Conservation (phyloP, 805 yeast genomes). For the Sungouiozyma ichnusensis region DNA sequence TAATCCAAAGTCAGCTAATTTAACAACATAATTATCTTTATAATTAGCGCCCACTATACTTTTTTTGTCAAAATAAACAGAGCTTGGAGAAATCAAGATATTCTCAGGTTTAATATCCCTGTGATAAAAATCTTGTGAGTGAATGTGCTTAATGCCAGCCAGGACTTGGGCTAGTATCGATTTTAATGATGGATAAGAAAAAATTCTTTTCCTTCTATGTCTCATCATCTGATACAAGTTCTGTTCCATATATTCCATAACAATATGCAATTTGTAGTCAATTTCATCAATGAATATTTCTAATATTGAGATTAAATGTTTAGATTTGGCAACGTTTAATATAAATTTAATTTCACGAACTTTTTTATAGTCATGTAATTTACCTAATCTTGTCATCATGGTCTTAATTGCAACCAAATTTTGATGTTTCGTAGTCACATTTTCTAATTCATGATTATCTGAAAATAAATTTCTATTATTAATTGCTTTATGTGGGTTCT, state of each 20-base stretch:
- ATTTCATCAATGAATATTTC: constrained; percentile 68
- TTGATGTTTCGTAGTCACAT: constrained; percentile 25
- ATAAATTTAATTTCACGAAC: constrained; percentile 64
- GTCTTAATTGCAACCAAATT: constrained; percentile 71
- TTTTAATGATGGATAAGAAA: constrained; percentile 49
- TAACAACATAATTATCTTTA: constrained; percentile 44
- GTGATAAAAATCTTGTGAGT: constrained; percentile 49
- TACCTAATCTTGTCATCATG: constrained; percentile 46
- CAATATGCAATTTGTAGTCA: constrained; percentile 56
- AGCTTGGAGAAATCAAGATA: constrained; percentile 56
- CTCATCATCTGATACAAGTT: constrained; percentile 70
- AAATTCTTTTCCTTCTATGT: constrained; percentile 41
- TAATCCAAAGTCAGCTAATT: constrained; percentile 72
- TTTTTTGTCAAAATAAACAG: constrained; percentile 38
- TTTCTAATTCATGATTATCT: constrained; percentile 17
- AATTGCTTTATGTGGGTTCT: constrained; percentile 3
- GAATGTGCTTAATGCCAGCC: constrained; percentile 76
- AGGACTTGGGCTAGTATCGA: constrained; percentile 64
- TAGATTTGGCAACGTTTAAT: constrained; percentile 57
- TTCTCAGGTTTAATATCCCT: constrained; percentile 94
- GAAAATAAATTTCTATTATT: constrained; percentile 42
- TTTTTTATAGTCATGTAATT: constrained; percentile 44
- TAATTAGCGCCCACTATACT: constrained; percentile 18
- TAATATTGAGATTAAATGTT: constrained; percentile 58
- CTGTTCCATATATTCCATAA: constrained; percentile 83